phyloP scores from a whole-genome alignment of 768 basidiomycete genomes.

The Suillus spraguei region DNA sequence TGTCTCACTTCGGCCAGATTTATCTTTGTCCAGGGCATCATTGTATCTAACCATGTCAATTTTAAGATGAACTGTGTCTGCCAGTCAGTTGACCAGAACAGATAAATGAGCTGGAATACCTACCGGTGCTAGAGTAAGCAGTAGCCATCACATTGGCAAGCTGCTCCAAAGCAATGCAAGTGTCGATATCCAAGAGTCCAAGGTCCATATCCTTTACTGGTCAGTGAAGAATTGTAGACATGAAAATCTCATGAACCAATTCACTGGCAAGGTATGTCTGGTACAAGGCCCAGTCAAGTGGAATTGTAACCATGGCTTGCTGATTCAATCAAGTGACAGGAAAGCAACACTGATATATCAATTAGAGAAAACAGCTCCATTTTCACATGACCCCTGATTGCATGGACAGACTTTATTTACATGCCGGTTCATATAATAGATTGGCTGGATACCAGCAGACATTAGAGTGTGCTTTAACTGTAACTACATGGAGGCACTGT shows the following conservation, averaged over 20 bases:
- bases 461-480: too few species aligned
- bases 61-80: neutral
- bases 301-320: neutral
- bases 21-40: neutral
- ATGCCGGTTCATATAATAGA: too few species aligned
- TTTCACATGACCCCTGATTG: too few species aligned
- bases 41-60: conserved; percentile 4
- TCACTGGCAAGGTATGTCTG: neutral
- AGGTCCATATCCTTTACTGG: neutral
- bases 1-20: neutral
- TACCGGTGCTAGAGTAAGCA: neutral
- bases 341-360: too few species aligned
- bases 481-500: neutral
- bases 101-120: neutral
- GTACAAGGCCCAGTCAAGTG: neutral
- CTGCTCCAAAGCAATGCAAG: neutral
- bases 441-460: too few species aligned
- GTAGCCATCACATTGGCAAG: neutral
- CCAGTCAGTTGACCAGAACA: neutral
- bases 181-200: neutral
- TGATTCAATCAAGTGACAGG: too few species aligned
- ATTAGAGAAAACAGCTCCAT: too few species aligned
- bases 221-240: neutral
- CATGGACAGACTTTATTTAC: too few species aligned
- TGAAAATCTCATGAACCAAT: neutral